Evolutionary conservation across 805 yeast species (phyloP), one percentile per base, ranked within the genome.

Genomic region (Maudiozyma barnettii): DNA sequence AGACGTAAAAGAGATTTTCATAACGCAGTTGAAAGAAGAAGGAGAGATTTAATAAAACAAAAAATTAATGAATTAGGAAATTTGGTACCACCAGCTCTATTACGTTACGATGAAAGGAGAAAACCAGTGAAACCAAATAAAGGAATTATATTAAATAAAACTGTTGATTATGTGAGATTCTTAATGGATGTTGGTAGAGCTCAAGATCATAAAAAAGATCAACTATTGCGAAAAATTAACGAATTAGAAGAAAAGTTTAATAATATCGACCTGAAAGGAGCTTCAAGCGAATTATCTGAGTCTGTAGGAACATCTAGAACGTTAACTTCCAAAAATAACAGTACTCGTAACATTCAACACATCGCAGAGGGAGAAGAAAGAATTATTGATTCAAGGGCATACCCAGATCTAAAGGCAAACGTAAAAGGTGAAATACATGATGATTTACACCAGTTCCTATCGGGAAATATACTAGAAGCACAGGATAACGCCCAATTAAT

Each of bases 11-110:
- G 95, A 50, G 96, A 89, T 60, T 82, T 88, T 51, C 98, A 90
- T 64, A 90, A 90, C 61, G 96, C 95, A 1, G 97, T 90, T 4
- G 98, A 90, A 65, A 75, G 96, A 57, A 74, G 96, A 55, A 76
- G 98, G 60, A 74, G 98, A 52, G 98, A 91, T 63, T 72, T 87
- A 55, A 90, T 90, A 59, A 89, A 90, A 62, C 95, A 85, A 58
- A 80, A 86, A 57, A 89, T 90, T 51, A 83, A 84, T 60, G 95
- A 87, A 56, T 70, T 90, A 57, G 91, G 95, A 1, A 66, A 76
- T 21, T 71, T 90, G 43, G 84, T 90, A 1, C 97, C 97, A 1
- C 91, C 88, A 1, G 72, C 84, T 2, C 62, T 85, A 50, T 64
- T 84, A 21, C 72, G 75, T 47, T 68, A 74, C 42, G 66, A 68